Evolutionary conservation across 768 basidiomycete genomes (phyloP).

Genomic region (Xerocomellus chrysenteron): DNA sequence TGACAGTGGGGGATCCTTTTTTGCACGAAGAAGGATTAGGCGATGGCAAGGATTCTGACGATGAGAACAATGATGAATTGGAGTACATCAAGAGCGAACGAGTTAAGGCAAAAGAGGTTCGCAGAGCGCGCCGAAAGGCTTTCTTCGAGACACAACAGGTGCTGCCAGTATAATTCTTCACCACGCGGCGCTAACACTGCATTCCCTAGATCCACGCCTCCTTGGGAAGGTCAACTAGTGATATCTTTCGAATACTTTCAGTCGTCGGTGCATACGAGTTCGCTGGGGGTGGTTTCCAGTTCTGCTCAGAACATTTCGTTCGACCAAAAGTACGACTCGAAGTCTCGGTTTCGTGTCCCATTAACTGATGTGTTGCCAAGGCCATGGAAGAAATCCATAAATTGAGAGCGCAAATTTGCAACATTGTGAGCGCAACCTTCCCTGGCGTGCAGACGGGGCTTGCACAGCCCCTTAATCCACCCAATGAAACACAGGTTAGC

Average conservation of each 20-base stretch:
- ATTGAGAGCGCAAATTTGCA: conserved; percentile 82
- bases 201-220: conserved; percentile 64
- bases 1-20: conserved; percentile 96
- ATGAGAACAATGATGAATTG: conserved; percentile 39
- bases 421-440: conserved; percentile 80
- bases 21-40: conserved; percentile 73
- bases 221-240: conserved; percentile 79
- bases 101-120: conserved; percentile 53
- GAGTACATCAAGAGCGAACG: conserved; percentile 47
- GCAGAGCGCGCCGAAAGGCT: conserved; percentile 62
- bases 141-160: conserved; percentile 87
- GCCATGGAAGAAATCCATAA: conserved; percentile 99
- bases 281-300: conserved; percentile 73
- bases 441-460: conserved; percentile 61
- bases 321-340: conserved; percentile 66
- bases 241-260: conserved; percentile 83
- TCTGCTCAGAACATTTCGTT: conserved; percentile 90
- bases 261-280: conserved; percentile 98
- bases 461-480: conserved; percentile 67
- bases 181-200: not conserved
- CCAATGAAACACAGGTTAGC: conserved; percentile 71
- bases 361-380: conserved; percentile 39
- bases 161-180: conserved; percentile 16
- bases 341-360: not conserved
- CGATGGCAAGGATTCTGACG: conserved; percentile 40